Evolutionary conservation across 768 basidiomycete species (phyloP), one percentile per base, ranked within the genome.

Genomic region (Clavaria fumosa): DNA sequence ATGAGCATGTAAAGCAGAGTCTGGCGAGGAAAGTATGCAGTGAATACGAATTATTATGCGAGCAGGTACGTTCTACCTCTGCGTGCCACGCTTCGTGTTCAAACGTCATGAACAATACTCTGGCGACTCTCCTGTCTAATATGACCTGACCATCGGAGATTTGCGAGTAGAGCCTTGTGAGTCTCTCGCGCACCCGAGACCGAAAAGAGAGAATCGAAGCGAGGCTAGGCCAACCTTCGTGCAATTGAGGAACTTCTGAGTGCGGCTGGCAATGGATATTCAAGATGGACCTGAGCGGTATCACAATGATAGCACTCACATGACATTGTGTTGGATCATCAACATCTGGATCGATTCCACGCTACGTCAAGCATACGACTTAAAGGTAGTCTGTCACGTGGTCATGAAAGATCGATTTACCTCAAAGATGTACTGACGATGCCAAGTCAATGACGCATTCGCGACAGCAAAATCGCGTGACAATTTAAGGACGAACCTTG

Each of bases 301-400:
- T 9, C n/a, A 23, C 23, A 3, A 14, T n/a, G 33, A 17, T 21
- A 17, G 15, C 2, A 56, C 77, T 37, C 55, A 89, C 86, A 51
- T 96, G 89, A 44, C 83, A 84, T 53, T 77, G 61, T 3, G 70
- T 74, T 0, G 89, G 86, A 49, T 95, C 84, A 42, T 95, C 83
- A 18, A 97, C 89, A 48, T 79, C 74, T 0, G 95, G 95, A 46
- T 97, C 95, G 47, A 99, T 93, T 5, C 95, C 95, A 24, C 95
- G 75, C 77, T 91, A 52, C n/a, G n/a, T n/a, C n/a, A n/a, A n/a
- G n/a, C n/a, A n/a, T n/a, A n/a, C n/a, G n/a, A n/a, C n/a, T n/a
- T n/a, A n/a, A n/a, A n/a, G n/a, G n/a, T n/a, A n/a, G n/a, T n/a
- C n/a, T n/a, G n/a, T n/a, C n/a, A 21, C 24, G 21, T 23, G 23